Conservation (phyloP, 2,329 filamentous ascomycete genomes). For the Westerdykella ornata region DNA sequence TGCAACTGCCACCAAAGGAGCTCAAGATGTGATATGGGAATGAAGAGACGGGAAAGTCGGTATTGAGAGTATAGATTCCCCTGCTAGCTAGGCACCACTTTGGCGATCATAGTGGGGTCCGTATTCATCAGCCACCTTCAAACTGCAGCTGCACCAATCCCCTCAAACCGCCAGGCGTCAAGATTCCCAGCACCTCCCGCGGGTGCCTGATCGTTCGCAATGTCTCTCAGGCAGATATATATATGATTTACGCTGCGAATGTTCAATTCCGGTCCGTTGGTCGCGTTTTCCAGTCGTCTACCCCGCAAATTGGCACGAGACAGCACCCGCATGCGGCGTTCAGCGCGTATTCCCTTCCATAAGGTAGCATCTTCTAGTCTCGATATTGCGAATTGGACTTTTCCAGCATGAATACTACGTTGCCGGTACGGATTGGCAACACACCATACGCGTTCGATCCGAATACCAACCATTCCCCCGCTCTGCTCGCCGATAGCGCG, state of each 20-base stretch:
- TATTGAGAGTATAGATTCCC: too few relatives aligned
- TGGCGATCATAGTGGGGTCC: too few relatives aligned
- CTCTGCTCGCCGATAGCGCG: slow-evolving; percentile 7
- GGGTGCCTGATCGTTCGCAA: slow-evolving; percentile 23
- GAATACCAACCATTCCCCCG: slow-evolving; percentile 19
- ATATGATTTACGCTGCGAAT: slow-evolving; percentile 17
- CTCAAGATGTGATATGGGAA: too few relatives aligned
- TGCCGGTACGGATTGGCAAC: slow-evolving; percentile 22
- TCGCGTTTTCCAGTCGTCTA: neutral
- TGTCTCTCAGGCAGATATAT: slow-evolving; percentile 26
- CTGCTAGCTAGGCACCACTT: too few relatives aligned
- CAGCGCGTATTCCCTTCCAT: slow-evolving; percentile 1
- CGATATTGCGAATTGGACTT: slow-evolving; percentile 1
- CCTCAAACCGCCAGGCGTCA: slow-evolving; percentile 19
- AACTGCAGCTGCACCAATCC: slow-evolving; percentile 2
- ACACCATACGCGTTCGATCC: slow-evolving; percentile 30
- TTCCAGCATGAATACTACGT: slow-evolving; percentile 19
- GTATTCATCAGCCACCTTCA: slow-evolving; percentile 1
- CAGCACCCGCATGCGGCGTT: slow-evolving; percentile 1
- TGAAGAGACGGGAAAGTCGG: too few relatives aligned
- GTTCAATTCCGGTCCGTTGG: slow-evolving; percentile 5
- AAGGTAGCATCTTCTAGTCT: slow-evolving; percentile 1
- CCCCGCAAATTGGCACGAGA: slow-evolving; percentile 8
- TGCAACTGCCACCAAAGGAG: too few relatives aligned
- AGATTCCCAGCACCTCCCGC: slow-evolving; percentile 8